phyloP scores from a whole-genome alignment of 2,329 filamentous ascomycete species.

The Botrytis galanthina region DNA sequence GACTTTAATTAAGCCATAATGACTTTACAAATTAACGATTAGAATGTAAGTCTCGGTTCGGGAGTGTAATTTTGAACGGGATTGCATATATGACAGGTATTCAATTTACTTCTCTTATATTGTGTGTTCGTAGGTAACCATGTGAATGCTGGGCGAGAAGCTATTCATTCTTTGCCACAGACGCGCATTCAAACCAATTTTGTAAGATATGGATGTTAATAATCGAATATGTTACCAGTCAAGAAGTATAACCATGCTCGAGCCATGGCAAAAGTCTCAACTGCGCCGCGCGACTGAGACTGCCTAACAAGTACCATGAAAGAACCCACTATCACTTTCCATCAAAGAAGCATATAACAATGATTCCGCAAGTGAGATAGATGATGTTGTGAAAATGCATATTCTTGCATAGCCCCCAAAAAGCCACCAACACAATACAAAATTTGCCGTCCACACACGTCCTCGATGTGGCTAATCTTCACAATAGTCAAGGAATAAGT shows the following conservation, averaged over 20 bases:
- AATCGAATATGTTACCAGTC: neutral
- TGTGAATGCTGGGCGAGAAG: neutral
- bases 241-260: neutral
- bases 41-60: neutral
- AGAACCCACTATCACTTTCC: neutral
- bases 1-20: neutral
- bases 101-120: neutral
- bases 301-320: neutral
- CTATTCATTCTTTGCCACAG: neutral
- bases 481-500: neutral
- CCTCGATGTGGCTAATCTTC: neutral
- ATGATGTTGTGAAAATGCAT: neutral
- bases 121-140: neutral
- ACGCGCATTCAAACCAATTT: neutral
- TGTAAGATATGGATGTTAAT: neutral
- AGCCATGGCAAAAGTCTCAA: neutral
- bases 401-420: neutral
- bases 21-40: neutral
- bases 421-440: conserved; percentile 7
- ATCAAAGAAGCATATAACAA: neutral
- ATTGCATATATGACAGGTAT: no score
- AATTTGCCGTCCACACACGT: neutral
- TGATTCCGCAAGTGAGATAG: neutral
- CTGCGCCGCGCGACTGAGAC: conserved; percentile 1
- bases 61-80: neutral